These are phyloP conservation scores for Hygrophoropsis aurantiaca DNA, from an alignment of 768 basidiomycete genomes.

Conservation along the genomic window DNA sequence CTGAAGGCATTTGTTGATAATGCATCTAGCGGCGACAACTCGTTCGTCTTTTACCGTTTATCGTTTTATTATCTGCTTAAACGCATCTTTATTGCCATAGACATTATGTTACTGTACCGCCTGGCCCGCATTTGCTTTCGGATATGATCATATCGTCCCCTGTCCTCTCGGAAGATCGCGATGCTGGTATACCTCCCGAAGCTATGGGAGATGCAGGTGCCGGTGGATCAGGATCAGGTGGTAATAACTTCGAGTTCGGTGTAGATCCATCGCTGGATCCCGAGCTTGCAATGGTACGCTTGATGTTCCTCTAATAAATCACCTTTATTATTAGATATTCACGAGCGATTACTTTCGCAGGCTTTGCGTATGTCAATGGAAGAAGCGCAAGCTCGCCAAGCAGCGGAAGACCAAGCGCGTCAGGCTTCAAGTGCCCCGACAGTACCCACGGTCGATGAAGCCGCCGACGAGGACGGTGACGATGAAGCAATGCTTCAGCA, in stretches of 20 bases:
- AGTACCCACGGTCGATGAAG: constrained; percentile 20
- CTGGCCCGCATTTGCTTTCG: constrained; percentile 79
- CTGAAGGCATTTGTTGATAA: constrained; percentile 83
- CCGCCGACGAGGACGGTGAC: constrained; percentile 60
- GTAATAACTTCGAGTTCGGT: constrained; percentile 77
- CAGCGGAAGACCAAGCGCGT: constrained; percentile 40
- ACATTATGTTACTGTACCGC: constrained; percentile 77
- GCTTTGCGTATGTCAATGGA: constrained; percentile 97
- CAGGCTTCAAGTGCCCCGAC: constrained; percentile 25
- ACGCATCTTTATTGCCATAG: constrained; percentile 35
- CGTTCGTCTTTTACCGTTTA: constrained; percentile 48
- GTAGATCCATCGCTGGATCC: constrained; percentile 96
- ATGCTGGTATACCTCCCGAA: constrained; percentile 64
- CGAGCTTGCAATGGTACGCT: constrained; percentile 89
- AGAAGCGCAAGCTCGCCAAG: constrained; percentile 83
- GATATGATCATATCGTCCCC: constrained; percentile 80
- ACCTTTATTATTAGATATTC: neutral
- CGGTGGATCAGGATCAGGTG: constrained; percentile 47
- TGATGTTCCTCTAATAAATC: neutral
- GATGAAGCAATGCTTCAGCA: constrained; percentile 77
- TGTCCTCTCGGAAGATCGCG: constrained; percentile 76
- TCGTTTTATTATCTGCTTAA: neutral
- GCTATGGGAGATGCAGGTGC: constrained; percentile 53
- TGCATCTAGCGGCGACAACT: constrained; percentile 80
- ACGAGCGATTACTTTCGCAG: constrained; percentile 36